Conservation (phyloP, 352 stramenopile genomes). For the Pythium graminicola region DNA sequence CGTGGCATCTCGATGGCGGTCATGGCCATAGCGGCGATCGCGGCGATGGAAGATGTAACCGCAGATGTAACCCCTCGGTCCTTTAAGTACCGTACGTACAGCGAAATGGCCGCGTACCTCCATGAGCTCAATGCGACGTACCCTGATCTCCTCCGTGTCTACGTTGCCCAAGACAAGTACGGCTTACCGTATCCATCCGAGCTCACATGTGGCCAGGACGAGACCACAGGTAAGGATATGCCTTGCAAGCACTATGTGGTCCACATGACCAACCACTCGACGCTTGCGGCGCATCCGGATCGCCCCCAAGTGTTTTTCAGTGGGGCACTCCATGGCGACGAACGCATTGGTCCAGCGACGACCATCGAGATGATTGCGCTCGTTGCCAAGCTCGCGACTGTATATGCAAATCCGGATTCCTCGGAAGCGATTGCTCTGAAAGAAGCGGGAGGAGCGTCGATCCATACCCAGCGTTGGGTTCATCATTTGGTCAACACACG, state of each 20-base stretch:
- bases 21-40: constrained; percentile 1
- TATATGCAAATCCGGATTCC: constrained; percentile 25
- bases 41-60: not conserved
- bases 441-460: constrained; percentile 13
- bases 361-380: constrained; percentile 89
- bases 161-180: constrained; percentile 80
- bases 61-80: constrained; percentile 10
- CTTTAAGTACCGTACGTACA: constrained; percentile 70
- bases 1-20: too few relatives aligned
- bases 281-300: constrained; percentile 42
- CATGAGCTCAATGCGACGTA: constrained; percentile 65
- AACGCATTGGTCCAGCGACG: constrained; percentile 89
- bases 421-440: constrained; percentile 8
- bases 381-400: constrained; percentile 54
- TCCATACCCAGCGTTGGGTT: constrained; percentile 59
- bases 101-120: constrained; percentile 55
- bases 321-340: constrained; percentile 95
- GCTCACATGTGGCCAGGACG: constrained; percentile 52
- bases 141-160: constrained; percentile 73
- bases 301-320: constrained; percentile 95
- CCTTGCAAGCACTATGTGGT: constrained; percentile 83
- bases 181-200: constrained; percentile 59
- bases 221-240: constrained; percentile 25
- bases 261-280: constrained; percentile 87
- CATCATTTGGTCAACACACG: constrained; percentile 83